These are phyloP conservation scores for Chaetomiaceae sp. DNA, from an alignment of 2,329 filamentous ascomycete species.

Conservation along the genomic window DNA sequence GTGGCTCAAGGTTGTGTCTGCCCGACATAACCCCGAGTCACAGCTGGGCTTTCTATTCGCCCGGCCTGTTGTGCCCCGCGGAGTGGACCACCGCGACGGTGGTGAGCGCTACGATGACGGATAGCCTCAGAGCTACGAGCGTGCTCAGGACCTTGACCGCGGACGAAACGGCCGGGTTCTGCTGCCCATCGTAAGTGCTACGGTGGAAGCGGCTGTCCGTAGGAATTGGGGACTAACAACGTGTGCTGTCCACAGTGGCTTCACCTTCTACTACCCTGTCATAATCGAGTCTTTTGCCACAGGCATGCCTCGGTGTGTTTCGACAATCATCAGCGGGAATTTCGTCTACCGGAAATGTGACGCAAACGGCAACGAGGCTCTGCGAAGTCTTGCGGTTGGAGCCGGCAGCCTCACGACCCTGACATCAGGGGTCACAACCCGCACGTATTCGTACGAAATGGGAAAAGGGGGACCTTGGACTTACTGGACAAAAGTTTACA, in stretches of 20 bases:
- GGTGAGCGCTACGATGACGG: neutral
- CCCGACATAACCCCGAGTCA: neutral
- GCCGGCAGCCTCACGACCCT: neutral
- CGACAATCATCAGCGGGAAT: neutral
- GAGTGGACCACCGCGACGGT: slow-evolving; percentile 2
- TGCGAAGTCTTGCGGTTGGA: neutral
- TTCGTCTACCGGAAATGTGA: neutral
- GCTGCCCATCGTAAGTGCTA: neutral
- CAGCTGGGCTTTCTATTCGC: neutral
- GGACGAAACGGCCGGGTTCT: neutral
- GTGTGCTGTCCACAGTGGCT: neutral
- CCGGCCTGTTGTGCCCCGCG: neutral
- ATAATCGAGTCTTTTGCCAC: neutral
- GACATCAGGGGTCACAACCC: neutral
- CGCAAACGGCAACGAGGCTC: neutral
- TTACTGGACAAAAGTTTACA: neutral
- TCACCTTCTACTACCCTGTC: neutral
- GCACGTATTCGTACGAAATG: neutral
- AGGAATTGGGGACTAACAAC: neutral
- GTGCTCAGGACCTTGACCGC: neutral
- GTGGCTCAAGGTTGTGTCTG: neutral
- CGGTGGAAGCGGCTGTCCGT: neutral
- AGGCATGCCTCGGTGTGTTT: neutral
- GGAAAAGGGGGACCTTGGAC: neutral
- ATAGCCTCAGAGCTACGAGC: neutral